Conservation (phyloP, 2,329 filamentous ascomycete genomes). For the Hypoxylon sp. region DNA sequence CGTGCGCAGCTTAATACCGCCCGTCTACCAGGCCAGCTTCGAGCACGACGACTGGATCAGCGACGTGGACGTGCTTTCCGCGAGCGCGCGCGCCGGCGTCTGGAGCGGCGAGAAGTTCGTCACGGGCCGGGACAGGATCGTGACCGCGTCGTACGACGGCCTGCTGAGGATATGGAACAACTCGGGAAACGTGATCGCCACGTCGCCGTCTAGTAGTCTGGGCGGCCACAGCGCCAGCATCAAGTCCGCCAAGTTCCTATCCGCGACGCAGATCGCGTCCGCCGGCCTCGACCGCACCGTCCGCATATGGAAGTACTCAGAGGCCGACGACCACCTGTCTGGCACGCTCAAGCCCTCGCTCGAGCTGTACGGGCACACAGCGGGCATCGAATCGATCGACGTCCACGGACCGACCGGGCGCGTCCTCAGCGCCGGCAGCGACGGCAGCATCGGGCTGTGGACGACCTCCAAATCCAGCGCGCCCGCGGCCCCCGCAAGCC, state of each 20-base stretch:
- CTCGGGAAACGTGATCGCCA: conserved; percentile 86
- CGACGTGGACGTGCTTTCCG: conserved; percentile 84
- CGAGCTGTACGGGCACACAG: conserved; percentile 87
- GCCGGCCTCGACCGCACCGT: conserved; percentile 88
- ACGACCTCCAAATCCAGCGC: conserved; percentile 82
- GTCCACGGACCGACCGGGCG: conserved; percentile 81
- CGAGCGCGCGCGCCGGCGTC: conserved; percentile 71
- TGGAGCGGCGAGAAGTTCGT: conserved; percentile 67
- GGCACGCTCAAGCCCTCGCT: conserved; percentile 78
- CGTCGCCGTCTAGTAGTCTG: conserved; percentile 74
- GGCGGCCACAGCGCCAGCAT: conserved; percentile 83
- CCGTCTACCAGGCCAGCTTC: conserved; percentile 90
- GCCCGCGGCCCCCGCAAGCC: conserved; percentile 77
- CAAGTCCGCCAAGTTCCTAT: conserved; percentile 88
- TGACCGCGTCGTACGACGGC: conserved; percentile 96
- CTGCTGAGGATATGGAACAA: conserved; percentile 90
- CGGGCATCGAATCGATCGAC: conserved; percentile 80
- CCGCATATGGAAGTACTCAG: conserved; percentile 89
- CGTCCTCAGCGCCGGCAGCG: conserved; percentile 87
- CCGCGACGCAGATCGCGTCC: conserved; percentile 83
- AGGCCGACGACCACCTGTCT: conserved; percentile 72
- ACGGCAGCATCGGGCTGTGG: conserved; percentile 91
- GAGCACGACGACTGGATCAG: conserved; percentile 99
- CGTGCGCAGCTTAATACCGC: conserved; percentile 90
- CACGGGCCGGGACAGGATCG: conserved; percentile 76